Evolutionary conservation across 176 grass and related monocot species (phyloP), one percentile per base, ranked within the genome.

Genomic region (Pontederia crassipes): DNA sequence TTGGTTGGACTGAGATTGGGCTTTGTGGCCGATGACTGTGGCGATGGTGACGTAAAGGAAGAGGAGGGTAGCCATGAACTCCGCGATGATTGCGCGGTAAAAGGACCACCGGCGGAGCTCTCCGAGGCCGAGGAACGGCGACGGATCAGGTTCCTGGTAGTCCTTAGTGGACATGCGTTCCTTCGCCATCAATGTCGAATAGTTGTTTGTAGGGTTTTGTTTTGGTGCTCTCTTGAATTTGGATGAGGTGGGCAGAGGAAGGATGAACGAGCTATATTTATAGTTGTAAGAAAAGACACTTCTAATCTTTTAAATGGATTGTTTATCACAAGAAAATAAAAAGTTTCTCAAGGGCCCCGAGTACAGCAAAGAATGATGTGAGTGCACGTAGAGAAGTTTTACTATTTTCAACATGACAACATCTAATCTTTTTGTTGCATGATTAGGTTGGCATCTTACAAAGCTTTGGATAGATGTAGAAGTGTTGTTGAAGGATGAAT

Each of bases 21-120:
- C 48, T 67, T 85, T 85, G 87, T 88, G 88, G 15, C 87, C 87
- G 69, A 97, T 91, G 53, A 97, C 84, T 72, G 93, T 91, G 12
- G 93, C 79, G 20, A 97, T 28, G 71, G 81, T 78, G 45, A 97
- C 80, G 70, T 88, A 97, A 24, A 97, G 87, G 79, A 91, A 85
- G 55, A 97, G 81, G 58, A 97, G 87, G 2, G 87, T 76, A 17
- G 93, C 81, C 13, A 91, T 1, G 73, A 97, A 97, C 74, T 97
- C 93, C 7, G 87, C 84, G 75, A 97, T 83, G 55, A 74, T 47
- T 1, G 84, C 87, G 8, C 84, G 81, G 87, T 97, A 91, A 20
- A 97, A 71, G 1, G 92, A 85, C 92, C 84, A 91, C 40, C 59
- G 55, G 13, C 6, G 0, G 17, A 97, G 75, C 62, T 91, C 92